Evolutionary conservation across 768 basidiomycete genomes (phyloP), one percentile per base, ranked within the genome.

Genomic region (Tulasnella sp.): DNA sequence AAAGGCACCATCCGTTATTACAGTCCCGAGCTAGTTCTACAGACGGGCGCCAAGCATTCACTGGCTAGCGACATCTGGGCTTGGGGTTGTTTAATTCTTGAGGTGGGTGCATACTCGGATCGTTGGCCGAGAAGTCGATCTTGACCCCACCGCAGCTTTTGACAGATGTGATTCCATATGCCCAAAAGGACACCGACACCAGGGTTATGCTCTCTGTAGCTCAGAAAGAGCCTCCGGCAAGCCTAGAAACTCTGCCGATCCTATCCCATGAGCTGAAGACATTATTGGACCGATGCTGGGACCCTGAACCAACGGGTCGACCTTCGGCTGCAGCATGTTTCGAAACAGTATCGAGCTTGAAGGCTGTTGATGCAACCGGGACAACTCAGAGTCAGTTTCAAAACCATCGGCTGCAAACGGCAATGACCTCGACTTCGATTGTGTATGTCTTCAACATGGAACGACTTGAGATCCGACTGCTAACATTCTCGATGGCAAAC

Each of bases 1-100:
- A 46, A 48, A 48, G 76, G 76, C n/a, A 46, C 76, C 16, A 22
- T 48, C 24, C 76, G 76, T 22, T 77, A 58, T 20, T 48, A 37
- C 24, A 58, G 44, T 8, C 76, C 76, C 9, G 76, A 77, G 46
- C 46, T 77, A 12, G 28, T 77, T 8, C 41, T 77, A 9, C 7
- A 58, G 34, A 11, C 37, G 18, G 44, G 31, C 20, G 46, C 42
- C 41, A 34, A 46, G 16, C 76, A 37, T 77, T 41, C 76, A 2
- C 22, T 74, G 18, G 20, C 22, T 8, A 74, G 73, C 37, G 73
- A 74, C 28, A 74, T 74, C 73, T 74, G 73, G 73, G 73, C 73
- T n/a, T 74, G 73, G 73, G 73, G n/a, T 12, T 74, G 73, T 34
- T 22, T 74, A 9, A 28, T 60, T 24, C 28, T 60, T 60, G 58